Base-by-base conservation (phyloP, 2,329 filamentous ascomycete genomes). In the Coniochaeta prunicola region DNA sequence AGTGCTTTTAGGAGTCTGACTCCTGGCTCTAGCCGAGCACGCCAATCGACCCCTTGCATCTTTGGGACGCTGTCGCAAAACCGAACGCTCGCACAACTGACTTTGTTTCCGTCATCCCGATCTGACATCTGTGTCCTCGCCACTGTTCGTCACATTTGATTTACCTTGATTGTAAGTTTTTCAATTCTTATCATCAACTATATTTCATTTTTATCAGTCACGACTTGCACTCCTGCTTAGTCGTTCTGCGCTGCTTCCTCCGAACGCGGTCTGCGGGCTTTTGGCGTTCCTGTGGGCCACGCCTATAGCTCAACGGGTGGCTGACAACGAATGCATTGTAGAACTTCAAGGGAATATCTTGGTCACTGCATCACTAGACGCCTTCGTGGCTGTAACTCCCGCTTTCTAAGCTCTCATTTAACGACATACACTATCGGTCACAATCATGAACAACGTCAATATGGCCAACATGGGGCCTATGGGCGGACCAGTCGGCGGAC, bases 381-480 rank as follows among this genome's bases (percentile, higher is more conserved):
- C 30, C 24, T 55, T 3, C 24, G 17, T 21, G 15, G 26, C 53
- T 55, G 50, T 30, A 12, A 53, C 26, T 33, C 26, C 50, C 50
- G 21, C 26, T n/a, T 21, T 15, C 53, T 33, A 15, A n/a, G 2
- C 53, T 7, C 21, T 12, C 24, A 15, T 19, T 36, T n/a, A 15
- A 56, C 33, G 54, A 56, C 30, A 62, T 61, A 40, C 33, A n/a
- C 28, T 12, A 62, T 61, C 63, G 64, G 57, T 64, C 63, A 61
- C 60, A 64, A 69, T 70, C 67, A 84, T 85, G 81, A 87, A 83
- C 78, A 87, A 83, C 76, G 76, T 81, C 67, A 79, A 83, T 69
- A 89, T 91, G 86, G 81, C 80, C 69, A 82, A 79, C 69, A 90
- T 91, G 84, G 84, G 80, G 70, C 78, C 82, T 71, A 85, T 88